These are phyloP conservation scores for Aspergillus luchuensis DNA, from an alignment of 2,329 filamentous ascomycete genomes.

Conservation along the genomic window DNA sequence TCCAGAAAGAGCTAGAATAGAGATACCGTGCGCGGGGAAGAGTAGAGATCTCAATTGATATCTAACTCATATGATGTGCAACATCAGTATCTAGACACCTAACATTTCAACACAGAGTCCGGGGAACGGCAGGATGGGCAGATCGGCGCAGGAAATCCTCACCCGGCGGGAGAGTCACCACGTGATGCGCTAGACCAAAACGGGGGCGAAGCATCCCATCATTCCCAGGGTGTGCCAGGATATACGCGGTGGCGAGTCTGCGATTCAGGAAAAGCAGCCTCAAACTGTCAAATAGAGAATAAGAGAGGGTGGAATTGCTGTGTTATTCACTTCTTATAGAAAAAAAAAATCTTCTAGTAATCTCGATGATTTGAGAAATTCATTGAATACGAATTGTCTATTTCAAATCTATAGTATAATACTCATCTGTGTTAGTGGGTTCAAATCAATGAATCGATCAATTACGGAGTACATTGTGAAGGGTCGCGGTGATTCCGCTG, in stretches of 20 bases:
- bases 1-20: no score
- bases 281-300: neutral
- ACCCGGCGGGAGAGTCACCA: conserved; percentile 20
- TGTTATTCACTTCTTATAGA: no score
- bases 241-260: conserved; percentile 24
- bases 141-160: conserved; percentile 16
- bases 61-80: neutral
- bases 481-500: neutral
- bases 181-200: conserved; percentile 28
- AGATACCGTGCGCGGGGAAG: neutral
- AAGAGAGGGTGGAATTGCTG: no score
- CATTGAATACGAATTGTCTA: neutral
- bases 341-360: no score
- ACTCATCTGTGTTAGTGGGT: neutral
- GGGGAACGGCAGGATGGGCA: conserved; percentile 11
- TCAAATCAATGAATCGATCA: neutral
- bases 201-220: conserved; percentile 14
- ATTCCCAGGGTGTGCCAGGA: conserved; percentile 27
- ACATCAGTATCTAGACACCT: neutral
- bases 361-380: neutral
- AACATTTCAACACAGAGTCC: neutral
- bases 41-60: neutral
- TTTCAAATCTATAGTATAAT: neutral
- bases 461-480: neutral
- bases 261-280: conserved; percentile 7